Conservation (phyloP, 495 filamentous ascomycete species). For the Podospora pseudocomata region DNA sequence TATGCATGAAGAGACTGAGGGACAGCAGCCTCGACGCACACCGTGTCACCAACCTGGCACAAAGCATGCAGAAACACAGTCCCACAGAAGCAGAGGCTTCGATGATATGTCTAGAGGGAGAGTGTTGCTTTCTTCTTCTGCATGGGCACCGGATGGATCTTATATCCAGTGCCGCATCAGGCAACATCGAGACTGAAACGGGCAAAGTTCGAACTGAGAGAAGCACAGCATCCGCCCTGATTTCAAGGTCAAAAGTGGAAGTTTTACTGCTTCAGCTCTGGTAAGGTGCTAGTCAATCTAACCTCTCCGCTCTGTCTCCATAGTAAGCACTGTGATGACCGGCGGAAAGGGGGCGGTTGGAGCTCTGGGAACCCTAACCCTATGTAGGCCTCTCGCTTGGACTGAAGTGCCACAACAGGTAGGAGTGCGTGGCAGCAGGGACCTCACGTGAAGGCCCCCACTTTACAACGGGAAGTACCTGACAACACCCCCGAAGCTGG, state of each 20-base stretch:
- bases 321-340: neutral
- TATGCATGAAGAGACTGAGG: neutral
- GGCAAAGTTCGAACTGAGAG: neutral
- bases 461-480: neutral
- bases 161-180: neutral
- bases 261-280: neutral
- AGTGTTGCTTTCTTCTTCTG: neutral
- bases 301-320: neutral
- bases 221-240: neutral
- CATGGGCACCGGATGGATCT: neutral
- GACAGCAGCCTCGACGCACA: neutral
- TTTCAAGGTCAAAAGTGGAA: neutral
- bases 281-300: neutral
- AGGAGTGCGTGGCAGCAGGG: neutral
- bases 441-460: constrained; percentile 3
- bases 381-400: neutral
- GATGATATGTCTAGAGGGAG: too few relatives aligned
- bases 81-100: too few relatives aligned
- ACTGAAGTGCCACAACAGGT: neutral
- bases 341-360: neutral
- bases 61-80: too few relatives aligned
- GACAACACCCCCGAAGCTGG: neutral
- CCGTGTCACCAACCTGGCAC: neutral
- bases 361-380: neutral
- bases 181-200: neutral